A percentile compares a stretch with the other conserved stretches of the same genome.
phyloP scores from a whole-genome alignment of 1,284 basidiomycete genomes.

The Ganoderma resinaceum region DNA sequence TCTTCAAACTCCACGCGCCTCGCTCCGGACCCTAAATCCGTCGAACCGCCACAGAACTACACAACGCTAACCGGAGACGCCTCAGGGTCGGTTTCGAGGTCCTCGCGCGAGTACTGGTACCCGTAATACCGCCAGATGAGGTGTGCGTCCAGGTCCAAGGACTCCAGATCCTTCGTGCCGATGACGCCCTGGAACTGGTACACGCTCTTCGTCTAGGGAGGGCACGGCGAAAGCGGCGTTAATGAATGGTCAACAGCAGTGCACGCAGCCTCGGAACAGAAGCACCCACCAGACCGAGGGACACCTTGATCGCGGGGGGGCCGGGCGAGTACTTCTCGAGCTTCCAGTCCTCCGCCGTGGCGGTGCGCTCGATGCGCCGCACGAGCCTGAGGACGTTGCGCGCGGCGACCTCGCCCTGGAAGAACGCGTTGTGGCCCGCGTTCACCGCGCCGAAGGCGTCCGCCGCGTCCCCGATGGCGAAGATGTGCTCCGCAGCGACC shows the following conservation, averaged over 20 bases:
- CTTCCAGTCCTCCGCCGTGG: slow-evolving; percentile 23
- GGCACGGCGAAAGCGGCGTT: neutral
- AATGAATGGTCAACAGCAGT: neutral
- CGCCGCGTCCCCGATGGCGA: slow-evolving; percentile 73
- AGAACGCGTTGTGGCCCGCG: slow-evolving; percentile 76
- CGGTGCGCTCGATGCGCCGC: slow-evolving; percentile 23
- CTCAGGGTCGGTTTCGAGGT: slow-evolving; percentile 23
- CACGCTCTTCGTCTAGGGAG: slow-evolving; percentile 47
- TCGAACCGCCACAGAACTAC: neutral
- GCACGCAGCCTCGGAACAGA: neutral
- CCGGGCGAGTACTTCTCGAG: slow-evolving; percentile 65
- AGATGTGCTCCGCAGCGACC: slow-evolving; percentile 62
- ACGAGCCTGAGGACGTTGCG: slow-evolving; percentile 59
- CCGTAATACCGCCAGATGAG: slow-evolving; percentile 32
- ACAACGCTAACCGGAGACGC: neutral
- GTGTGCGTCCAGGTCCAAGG: slow-evolving; percentile 53
- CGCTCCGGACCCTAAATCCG: neutral
- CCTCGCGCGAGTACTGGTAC: slow-evolving; percentile 22
- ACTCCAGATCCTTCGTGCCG: slow-evolving; percentile 50
- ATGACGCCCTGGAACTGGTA: slow-evolving; percentile 56
- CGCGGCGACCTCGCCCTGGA: slow-evolving; percentile 63
- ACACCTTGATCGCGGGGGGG: slow-evolving; percentile 73
- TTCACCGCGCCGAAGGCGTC: slow-evolving; percentile 75
- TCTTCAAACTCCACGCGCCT: neutral
- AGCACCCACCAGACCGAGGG: slow-evolving; percentile 62